These are phyloP conservation scores for Mycena albidolilacea DNA, from an alignment of 768 basidiomycete genomes.

Conservation along the genomic window DNA sequence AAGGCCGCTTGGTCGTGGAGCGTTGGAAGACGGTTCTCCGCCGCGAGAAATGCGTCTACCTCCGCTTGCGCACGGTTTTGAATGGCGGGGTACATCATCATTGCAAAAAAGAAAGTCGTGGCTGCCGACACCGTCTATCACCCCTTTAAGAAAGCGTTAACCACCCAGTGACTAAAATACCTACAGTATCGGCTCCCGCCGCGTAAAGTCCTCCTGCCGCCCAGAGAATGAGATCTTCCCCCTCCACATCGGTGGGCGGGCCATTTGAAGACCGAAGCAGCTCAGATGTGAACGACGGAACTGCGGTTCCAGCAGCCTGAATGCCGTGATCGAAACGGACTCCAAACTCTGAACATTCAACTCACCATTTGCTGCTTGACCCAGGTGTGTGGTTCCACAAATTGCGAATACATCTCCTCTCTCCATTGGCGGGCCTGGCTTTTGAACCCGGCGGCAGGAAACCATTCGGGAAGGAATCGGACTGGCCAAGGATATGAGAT, in stretches of 20 bases:
- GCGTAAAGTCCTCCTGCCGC: slow-evolving; percentile 30
- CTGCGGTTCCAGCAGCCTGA: slow-evolving; percentile 18
- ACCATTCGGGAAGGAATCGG: slow-evolving; percentile 53
- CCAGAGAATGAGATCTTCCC: slow-evolving; percentile 31
- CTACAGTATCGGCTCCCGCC: slow-evolving; percentile 33
- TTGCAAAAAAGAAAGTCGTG: slow-evolving; percentile 35
- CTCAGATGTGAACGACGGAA: slow-evolving; percentile 10
- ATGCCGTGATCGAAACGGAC: not conserved
- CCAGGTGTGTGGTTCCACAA: slow-evolving; percentile 24
- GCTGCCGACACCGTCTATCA: slow-evolving; percentile 27
- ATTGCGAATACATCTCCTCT: slow-evolving; percentile 17
- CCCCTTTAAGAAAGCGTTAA: not conserved
- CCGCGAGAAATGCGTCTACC: slow-evolving; percentile 34
- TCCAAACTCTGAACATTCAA: not conserved
- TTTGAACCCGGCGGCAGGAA: slow-evolving; percentile 59
- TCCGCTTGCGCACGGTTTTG: slow-evolving; percentile 41
- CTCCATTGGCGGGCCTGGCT: slow-evolving; percentile 26
- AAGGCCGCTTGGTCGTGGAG: slow-evolving; percentile 36
- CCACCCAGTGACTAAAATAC: not conserved
- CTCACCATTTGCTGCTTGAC: slow-evolving; percentile 36
- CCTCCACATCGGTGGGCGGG: not conserved
- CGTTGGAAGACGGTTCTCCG: slow-evolving; percentile 34
- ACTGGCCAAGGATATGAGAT: slow-evolving; percentile 1
- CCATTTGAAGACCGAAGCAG: slow-evolving; percentile 5
- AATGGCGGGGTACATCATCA: slow-evolving; percentile 40